phyloP scores from a whole-genome alignment of 2,329 filamentous ascomycete genomes.

The Periconia macrospinosa region DNA sequence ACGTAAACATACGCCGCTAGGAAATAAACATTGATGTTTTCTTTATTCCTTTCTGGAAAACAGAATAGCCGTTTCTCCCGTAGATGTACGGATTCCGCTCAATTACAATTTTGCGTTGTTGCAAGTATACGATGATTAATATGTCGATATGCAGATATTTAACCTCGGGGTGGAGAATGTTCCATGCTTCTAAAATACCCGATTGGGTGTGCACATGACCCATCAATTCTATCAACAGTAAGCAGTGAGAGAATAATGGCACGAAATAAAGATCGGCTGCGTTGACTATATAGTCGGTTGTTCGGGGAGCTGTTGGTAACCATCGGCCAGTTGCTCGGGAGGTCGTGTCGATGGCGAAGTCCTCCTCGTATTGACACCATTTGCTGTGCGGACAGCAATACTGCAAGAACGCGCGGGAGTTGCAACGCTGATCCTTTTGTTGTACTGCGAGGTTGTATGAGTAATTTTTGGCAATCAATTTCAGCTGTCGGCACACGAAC shows the following conservation, averaged over 20 bases:
- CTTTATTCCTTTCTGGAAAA: background rate
- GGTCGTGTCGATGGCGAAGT: background rate
- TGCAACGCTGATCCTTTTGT: background rate
- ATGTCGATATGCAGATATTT: background rate
- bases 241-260: background rate
- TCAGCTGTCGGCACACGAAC: background rate
- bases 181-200: background rate
- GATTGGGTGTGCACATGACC: background rate
- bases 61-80: background rate
- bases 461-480: background rate
- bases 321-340: background rate
- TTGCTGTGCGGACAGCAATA: background rate
- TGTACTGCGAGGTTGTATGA: slow-evolving; percentile 2
- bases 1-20: background rate
- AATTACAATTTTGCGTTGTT: background rate
- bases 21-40: background rate
- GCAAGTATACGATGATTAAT: background rate
- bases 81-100: background rate
- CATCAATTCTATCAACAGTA: background rate
- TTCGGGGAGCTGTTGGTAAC: background rate
- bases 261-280: background rate
- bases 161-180: background rate
- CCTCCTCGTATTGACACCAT: background rate
- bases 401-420: slow-evolving; percentile 13
- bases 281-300: background rate